Conservation (phyloP, 306 rosid species). For the Vachellia pachyceras region DNA sequence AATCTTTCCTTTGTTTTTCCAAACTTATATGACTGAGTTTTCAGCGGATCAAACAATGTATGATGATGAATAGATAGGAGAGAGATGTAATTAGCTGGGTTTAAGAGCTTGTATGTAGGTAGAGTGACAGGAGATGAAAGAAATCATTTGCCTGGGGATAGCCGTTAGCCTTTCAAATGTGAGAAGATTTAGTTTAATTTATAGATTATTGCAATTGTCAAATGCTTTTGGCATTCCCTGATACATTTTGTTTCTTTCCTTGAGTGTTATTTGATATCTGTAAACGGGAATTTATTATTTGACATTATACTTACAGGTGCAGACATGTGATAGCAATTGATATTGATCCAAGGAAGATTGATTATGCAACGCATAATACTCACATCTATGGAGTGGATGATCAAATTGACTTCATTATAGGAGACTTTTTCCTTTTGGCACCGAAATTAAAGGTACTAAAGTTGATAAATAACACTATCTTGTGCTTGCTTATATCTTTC, state of each 20-base stretch:
- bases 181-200: not conserved
- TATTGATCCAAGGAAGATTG: conserved; percentile 77
- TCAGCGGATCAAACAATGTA: conserved; percentile 17
- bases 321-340: conserved; percentile 81
- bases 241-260: conserved; percentile 3
- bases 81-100: not conserved
- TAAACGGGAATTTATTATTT: conserved; percentile 34
- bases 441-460: conserved; percentile 71
- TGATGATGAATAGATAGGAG: not conserved
- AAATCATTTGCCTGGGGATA: not conserved
- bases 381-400: conserved; percentile 76
- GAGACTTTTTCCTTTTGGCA: conserved; percentile 86
- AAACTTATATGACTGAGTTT: conserved; percentile 26
- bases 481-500: not conserved
- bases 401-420: conserved; percentile 73
- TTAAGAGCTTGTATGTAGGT: not conserved
- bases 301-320: conserved; percentile 56
- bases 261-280: conserved; percentile 18
- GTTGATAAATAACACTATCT: conserved; percentile 16
- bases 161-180: not conserved
- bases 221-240: conserved; percentile 15
- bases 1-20: conserved; percentile 14
- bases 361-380: conserved; percentile 86
- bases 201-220: not conserved
- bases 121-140: not conserved